These are phyloP conservation scores for Samsoniella hepiali DNA, from an alignment of 2,329 filamentous ascomycete genomes.

Conservation along the genomic window DNA sequence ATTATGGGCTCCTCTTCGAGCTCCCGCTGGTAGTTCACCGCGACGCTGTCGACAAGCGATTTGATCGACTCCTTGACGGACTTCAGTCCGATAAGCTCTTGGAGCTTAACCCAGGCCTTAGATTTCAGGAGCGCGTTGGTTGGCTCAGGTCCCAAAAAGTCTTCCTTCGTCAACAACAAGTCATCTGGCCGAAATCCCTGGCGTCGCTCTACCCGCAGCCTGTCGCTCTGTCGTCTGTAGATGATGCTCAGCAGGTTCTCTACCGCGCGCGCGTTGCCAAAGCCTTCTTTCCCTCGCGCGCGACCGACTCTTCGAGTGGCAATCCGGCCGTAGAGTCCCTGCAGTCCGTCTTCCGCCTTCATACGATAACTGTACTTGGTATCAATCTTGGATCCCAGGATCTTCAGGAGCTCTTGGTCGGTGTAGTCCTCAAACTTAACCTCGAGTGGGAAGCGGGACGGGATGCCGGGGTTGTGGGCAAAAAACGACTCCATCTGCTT, in stretches of 20 bases:
- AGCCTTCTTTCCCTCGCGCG: constrained; percentile 61
- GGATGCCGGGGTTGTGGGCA: constrained; percentile 67
- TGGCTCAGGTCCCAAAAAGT: constrained; percentile 69
- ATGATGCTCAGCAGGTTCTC: constrained; percentile 60
- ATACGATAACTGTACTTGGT: constrained; percentile 54
- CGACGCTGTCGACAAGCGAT: constrained; percentile 57
- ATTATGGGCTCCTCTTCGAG: constrained; percentile 57
- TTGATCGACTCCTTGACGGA: constrained; percentile 61
- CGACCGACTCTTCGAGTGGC: constrained; percentile 58
- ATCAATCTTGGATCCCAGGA: constrained; percentile 54
- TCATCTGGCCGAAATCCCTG: constrained; percentile 48
- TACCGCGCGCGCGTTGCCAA: constrained; percentile 69
- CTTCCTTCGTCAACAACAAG: constrained; percentile 59
- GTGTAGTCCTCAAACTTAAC: constrained; percentile 68
- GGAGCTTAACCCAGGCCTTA: constrained; percentile 55
- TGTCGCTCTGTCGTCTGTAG: constrained; percentile 53
- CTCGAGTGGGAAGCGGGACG: constrained; percentile 63
- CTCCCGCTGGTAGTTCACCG: constrained; percentile 64
- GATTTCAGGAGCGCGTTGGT: constrained; percentile 48
- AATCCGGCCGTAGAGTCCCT: constrained; percentile 63
- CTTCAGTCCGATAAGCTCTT: constrained; percentile 55
- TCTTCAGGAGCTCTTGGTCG: constrained; percentile 60
- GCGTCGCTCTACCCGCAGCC: constrained; percentile 49
- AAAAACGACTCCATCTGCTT: constrained; percentile 77
- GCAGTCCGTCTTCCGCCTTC: constrained; percentile 54